A percentile compares a stretch with the other conserved stretches of the same genome.
phyloP scores from a whole-genome alignment of 371 early-diverging fungal genomes.

The Apophysomyces trapeziformis region DNA sequence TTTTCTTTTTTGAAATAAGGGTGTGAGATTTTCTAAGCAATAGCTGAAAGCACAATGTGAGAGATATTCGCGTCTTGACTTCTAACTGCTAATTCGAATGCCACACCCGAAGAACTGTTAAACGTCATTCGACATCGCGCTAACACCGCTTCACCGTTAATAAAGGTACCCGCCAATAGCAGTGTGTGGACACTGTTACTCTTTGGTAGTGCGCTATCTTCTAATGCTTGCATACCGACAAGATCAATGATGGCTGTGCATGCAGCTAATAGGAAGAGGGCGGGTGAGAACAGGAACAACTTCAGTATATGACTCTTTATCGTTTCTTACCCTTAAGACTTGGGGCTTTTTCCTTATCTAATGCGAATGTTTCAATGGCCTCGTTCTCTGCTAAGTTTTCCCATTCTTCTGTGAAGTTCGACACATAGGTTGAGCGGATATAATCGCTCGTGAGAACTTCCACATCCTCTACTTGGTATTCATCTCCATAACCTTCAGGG shows the following conservation, averaged over 20 bases:
- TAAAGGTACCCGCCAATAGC: slow-evolving; percentile 83
- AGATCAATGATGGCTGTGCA: slow-evolving; percentile 71
- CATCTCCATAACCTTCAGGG: slow-evolving; percentile 94
- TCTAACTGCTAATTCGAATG: slow-evolving; percentile 90
- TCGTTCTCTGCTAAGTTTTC: slow-evolving; percentile 73
- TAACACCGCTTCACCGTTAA: slow-evolving; percentile 76
- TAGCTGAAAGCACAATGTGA: slow-evolving; percentile 74
- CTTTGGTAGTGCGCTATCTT: slow-evolving; percentile 72
- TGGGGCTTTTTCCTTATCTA: slow-evolving; percentile 71
- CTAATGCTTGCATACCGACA: slow-evolving; percentile 85
- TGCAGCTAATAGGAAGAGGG: slow-evolving; percentile 51
- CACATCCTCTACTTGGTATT: slow-evolving; percentile 90
- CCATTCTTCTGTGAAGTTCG: slow-evolving; percentile 79
- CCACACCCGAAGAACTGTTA: slow-evolving; percentile 81
- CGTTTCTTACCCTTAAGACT: slow-evolving; percentile 59
- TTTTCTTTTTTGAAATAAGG: neutral
- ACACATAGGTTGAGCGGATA: slow-evolving; percentile 83
- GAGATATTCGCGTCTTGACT: slow-evolving; percentile 71
- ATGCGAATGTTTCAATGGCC: slow-evolving; percentile 85
- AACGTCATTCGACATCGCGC: slow-evolving; percentile 90
- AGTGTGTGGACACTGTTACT: slow-evolving; percentile 87
- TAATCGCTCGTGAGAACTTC: slow-evolving; percentile 88
- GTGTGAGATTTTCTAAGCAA: slow-evolving; percentile 50
- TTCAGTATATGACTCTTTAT: too few relatives aligned
- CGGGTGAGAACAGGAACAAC: too few relatives aligned